These are phyloP conservation scores for Thermomucor indicae-seudaticae DNA, from an alignment of 371 early-diverging fungal species.

Conservation along the genomic window DNA sequence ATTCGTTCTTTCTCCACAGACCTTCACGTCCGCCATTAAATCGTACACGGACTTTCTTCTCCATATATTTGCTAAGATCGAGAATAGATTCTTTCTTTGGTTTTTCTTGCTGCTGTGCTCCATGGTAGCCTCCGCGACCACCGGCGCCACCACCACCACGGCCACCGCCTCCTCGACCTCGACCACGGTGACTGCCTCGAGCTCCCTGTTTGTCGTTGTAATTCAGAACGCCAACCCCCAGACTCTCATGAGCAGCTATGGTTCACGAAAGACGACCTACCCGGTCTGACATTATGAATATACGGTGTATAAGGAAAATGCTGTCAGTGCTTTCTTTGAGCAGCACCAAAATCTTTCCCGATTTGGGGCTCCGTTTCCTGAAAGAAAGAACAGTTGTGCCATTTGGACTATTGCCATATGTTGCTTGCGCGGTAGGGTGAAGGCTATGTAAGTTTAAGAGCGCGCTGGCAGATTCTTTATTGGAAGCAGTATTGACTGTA, in stretches of 20 bases:
- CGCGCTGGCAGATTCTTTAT: too few relatives aligned
- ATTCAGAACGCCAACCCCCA: background rate
- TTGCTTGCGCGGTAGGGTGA: too few relatives aligned
- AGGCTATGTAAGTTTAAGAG: too few relatives aligned
- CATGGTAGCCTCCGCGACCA: constrained; percentile 32
- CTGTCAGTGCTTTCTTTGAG: too few relatives aligned
- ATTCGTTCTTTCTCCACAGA: too few relatives aligned
- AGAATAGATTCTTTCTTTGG: constrained; percentile 87
- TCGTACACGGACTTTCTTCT: constrained; percentile 88
- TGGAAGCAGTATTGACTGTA: too few relatives aligned
- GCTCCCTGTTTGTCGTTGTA: constrained; percentile 3
- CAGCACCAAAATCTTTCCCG: too few relatives aligned
- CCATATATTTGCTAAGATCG: constrained; percentile 89
- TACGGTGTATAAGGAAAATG: too few relatives aligned
- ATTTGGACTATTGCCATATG: too few relatives aligned
- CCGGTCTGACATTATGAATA: constrained; percentile 6
- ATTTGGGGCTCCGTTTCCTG: too few relatives aligned
- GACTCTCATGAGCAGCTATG: too few relatives aligned
- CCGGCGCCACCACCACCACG: constrained; percentile 55
- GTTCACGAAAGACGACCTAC: constrained; percentile 1
- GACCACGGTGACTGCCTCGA: constrained; percentile 32
- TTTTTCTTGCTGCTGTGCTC: constrained; percentile 49
- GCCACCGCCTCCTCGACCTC: constrained; percentile 45
- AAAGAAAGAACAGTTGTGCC: too few relatives aligned
- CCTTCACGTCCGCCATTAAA: constrained; percentile 96